Base-by-base conservation (phyloP, 352 stramenopile genomes). In the Pythium oligandrum region DNA sequence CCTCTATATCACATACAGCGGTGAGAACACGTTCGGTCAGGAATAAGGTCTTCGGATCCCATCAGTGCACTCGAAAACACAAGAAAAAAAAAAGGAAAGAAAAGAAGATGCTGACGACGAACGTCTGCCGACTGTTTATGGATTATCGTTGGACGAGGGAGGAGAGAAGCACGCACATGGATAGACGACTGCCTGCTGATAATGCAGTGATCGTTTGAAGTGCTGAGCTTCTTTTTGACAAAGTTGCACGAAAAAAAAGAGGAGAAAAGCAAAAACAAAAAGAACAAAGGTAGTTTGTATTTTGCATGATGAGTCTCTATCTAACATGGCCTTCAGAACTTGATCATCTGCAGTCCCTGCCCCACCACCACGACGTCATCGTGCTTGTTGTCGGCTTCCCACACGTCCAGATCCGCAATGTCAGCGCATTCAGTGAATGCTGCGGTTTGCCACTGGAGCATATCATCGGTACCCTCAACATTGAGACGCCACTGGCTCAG, bases 1-100 rank as follows among this genome's bases (percentile, higher is more conserved):
- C 64, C 86, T 99, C 53, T 99, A 99, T 79, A 98, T 99, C 74
- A 98, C 97, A 63, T 99, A 99, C 83, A 98, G 90, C 67, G 96
- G 96, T 61, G 97, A 99, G 78, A 99, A 98, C 66, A 99, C 97
- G 44, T 99, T 99, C 78, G 97, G 97, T 51, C 71, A 88, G 63
- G 83, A 85, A 47, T 66, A 66, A 40, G 17, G 31, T 12, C 36
- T 36, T 51, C 47, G 4, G 17, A 34, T 1, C 2, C 34, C 17
- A 26, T 26, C 17, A 26, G 17, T 26, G 17, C 17, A 26, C 17
- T 26, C 17, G 17, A 26, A 26, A 26, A 26, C 17, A 26, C 17
- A 26, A 26, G 17, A 26, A 26, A 26, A 26, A 26, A 26, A 26
- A 26, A 26, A 26, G 17, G 17, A 26, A 26, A 26, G 17, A 26